Base-by-base conservation (phyloP, 129 eudicot species). In the Chrysanthemum seticuspe region DNA sequence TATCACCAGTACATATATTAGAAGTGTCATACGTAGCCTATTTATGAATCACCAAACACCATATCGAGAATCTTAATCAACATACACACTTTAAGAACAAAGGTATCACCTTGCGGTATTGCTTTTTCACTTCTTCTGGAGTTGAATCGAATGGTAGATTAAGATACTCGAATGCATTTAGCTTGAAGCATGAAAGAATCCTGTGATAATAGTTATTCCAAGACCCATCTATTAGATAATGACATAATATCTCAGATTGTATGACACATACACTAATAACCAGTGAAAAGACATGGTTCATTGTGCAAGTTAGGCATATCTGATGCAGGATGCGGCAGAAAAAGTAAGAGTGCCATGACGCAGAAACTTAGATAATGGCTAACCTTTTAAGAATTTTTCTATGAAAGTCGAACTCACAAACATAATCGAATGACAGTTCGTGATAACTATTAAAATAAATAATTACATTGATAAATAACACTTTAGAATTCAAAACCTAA, bases 141-240 rank as follows among this genome's bases (percentile, higher is more conserved):
- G 97, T 67, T 60, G 97, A 90, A 76, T 80, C 86, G 70, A 95
- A 91, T 71, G 99, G 86, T 45, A 95, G 78, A 76, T 90, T 91
- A 63, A 95, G 96, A 77, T 86, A 85, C 78, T 95, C 99, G 51
- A 84, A 95, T 19, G 99, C 91, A 65, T 95, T 95, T 67, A 95
- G 85, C 82, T 95, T 95, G 83, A 91, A 95, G 84, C 99, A 95
- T 48, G 97, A 83, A 65, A 95, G 97, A 74, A 95, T 91, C 96
- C 99, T 95, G 81, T 71, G 65, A 59, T 45, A 52, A 51, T 51
- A 53, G 65, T 62, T 51, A 36, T 68, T 69, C 54, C 76, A 54
- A 21, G 61, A 55, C 19, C 13, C 29, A 64, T 65, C 54, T 55
- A 64, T 65, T 56, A 78, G 27, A 29, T 11, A 8, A 64, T 53